Evolutionary conservation across 2,329 filamentous ascomycete genomes (phyloP).

Genomic region (Xylaria sp.): DNA sequence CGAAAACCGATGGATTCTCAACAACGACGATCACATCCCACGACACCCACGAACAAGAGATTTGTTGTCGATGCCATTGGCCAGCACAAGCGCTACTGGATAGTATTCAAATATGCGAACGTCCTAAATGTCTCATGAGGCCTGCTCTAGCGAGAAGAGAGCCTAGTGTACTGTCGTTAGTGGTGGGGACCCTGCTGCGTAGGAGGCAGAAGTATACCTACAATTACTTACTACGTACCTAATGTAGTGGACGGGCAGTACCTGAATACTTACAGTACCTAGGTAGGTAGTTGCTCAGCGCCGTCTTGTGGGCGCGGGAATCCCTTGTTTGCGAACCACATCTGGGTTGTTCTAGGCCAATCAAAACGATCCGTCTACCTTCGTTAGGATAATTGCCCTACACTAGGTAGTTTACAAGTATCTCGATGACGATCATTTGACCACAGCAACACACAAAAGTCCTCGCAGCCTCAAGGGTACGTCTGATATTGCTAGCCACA

Average conservation of each 20-base stretch:
- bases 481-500: constrained; percentile 29
- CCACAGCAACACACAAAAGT: constrained; percentile 36
- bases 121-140: constrained; percentile 31
- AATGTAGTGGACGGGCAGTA: not conserved
- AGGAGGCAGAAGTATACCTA: not conserved
- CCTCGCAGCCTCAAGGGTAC: constrained; percentile 29
- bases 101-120: constrained; percentile 28
- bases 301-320: constrained; percentile 20
- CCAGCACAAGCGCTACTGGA: too few relatives aligned
- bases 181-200: not conserved
- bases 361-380: constrained; percentile 21
- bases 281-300: not conserved
- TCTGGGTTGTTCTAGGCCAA: constrained; percentile 36
- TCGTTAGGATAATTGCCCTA: constrained; percentile 22
- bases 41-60: constrained; percentile 31
- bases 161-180: constrained; percentile 2
- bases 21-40: constrained; percentile 42
- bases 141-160: constrained; percentile 7
- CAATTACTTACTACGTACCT: too few relatives aligned
- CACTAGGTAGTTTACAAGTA: not conserved
- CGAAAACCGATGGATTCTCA: constrained; percentile 43
- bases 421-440: constrained; percentile 42
- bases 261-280: not conserved
- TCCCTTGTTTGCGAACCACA: constrained; percentile 42
- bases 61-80: constrained; percentile 26